These are phyloP conservation scores for Euphorbia peplus DNA, from an alignment of 345 rosid genomes.

Conservation along the genomic window DNA sequence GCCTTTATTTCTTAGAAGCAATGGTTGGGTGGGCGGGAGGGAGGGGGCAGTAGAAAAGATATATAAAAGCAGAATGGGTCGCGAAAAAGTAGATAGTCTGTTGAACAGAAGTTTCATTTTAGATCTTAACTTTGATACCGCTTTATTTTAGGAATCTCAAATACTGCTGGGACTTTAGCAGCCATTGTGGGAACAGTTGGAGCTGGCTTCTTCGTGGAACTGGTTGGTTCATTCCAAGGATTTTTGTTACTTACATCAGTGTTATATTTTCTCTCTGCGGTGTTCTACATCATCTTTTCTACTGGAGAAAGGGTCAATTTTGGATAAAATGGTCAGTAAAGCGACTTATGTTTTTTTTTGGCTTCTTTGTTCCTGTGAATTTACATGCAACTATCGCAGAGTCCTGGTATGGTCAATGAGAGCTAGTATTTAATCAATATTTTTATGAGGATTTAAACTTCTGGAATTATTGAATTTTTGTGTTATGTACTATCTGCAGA, in stretches of 20 bases:
- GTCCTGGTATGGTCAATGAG: background rate
- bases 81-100: background rate
- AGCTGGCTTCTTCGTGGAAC: conserved; percentile 87
- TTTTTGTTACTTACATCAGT: conserved; percentile 72
- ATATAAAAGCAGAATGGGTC: background rate
- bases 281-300: conserved; percentile 70
- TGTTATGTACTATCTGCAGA: background rate
- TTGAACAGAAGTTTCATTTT: background rate
- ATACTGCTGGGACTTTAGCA: conserved; percentile 81
- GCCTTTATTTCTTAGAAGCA: background rate
- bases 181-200: conserved; percentile 96
- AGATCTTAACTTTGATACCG: background rate
- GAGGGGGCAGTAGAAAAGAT: background rate
- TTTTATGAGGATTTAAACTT: background rate
- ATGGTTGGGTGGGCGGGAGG: background rate
- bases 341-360: background rate
- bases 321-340: conserved; percentile 47
- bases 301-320: conserved; percentile 81
- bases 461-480: background rate
- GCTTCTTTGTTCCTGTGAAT: background rate
- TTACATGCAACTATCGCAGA: background rate
- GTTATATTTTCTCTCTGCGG: conserved; percentile 64
- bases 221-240: conserved; percentile 88
- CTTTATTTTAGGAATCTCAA: conserved; percentile 64
- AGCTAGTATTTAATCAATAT: background rate